Base-by-base conservation (phyloP, 2,329 filamentous ascomycete species). In the Berkeleyomyces rouxiae region DNA sequence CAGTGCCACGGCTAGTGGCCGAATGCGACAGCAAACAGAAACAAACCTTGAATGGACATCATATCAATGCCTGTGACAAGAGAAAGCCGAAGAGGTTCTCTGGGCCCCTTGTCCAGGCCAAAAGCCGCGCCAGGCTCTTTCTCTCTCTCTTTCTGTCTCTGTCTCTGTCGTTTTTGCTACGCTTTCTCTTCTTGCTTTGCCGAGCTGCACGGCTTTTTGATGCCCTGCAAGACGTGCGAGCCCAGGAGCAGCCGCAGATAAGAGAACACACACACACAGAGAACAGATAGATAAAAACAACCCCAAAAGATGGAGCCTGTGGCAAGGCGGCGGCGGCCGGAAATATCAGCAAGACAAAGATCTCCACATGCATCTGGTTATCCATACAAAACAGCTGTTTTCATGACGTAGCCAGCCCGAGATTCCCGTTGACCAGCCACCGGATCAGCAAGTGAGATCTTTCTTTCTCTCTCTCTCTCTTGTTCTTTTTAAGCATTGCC, bases 31-130 rank as follows among this genome's bases (percentile, higher is more conserved):
- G 43, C 43, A 57, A 40, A 57, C 53, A 57, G 53, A 57, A 59
- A 59, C n/a, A 47, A 55, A 59, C 58, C 58, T 59, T 59, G 42
- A 59, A 47, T 47, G 16, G 58, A 59, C 58, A 46, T 46, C 42
- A 23, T 23, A 23, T 23, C 23, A 23, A 23, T 23, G 23, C 23
- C 23, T 23, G 23, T 23, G 23, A 23, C 23, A 23, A 23, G 23
- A 23, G 23, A 23, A 23, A 23, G 23, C 33, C 31, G 37, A 37
- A 37, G 11, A 55, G 23, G 23, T 23, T 23, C 37, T 5, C 33
- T 33, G 13, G 36, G 49, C 11, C 49, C 10, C 31, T 7, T 46
- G 4, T 5, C 23, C 23, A 53, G 31, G 11, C 31, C 36, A 37
- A 37, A 7, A 55, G 23, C 23, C 23, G 23, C 37, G 4, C 33